Percentiles rank a stretch among this genome's conserved stretches.
These are phyloP conservation scores for Lipomyces mesembrius DNA, from an alignment of 805 yeast species.

Conservation along the genomic window DNA sequence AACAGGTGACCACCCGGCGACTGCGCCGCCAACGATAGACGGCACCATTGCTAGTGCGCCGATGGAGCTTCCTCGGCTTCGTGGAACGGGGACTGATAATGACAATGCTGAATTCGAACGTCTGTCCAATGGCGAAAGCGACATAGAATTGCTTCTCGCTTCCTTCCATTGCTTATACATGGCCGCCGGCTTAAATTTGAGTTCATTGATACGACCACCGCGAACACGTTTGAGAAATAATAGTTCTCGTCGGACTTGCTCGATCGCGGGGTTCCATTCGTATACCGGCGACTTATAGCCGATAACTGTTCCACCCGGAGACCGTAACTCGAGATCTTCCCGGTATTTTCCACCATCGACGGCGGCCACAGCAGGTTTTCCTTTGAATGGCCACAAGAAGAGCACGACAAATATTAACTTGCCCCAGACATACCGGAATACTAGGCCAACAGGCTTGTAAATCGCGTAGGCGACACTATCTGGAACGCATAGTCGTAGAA, in stretches of 20 bases:
- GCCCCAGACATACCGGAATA: constrained; percentile 26
- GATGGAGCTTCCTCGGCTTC: constrained; percentile 42
- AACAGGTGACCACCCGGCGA: constrained; percentile 56
- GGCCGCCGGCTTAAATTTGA: constrained; percentile 40
- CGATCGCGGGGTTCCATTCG: constrained; percentile 50
- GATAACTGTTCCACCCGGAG: constrained; percentile 26
- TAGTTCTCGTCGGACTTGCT: constrained; percentile 48
- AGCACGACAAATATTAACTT: constrained; percentile 11
- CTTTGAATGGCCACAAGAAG: constrained; percentile 36
- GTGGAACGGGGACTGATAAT: background rate
- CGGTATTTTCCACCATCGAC: constrained; percentile 38
- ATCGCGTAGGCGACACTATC: constrained; percentile 53
- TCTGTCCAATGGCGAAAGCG: background rate
- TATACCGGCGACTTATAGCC: constrained; percentile 36
- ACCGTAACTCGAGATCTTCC: constrained; percentile 23
- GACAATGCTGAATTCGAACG: background rate
- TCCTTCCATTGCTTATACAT: constrained; percentile 39
- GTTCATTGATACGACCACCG: constrained; percentile 49
- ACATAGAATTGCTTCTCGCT: constrained; percentile 30
- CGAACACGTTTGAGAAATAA: constrained; percentile 45
- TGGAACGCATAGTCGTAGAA: constrained; percentile 75
- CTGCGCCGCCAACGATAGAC: constrained; percentile 61
- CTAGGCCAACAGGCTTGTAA: constrained; percentile 31
- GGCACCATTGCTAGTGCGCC: constrained; percentile 59
- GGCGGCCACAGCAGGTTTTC: constrained; percentile 10